Percentiles rank a stretch among this genome's conserved stretches.
Conservation (phyloP, 148 eudicot genomes). For the Pouteria glomerata region DNA sequence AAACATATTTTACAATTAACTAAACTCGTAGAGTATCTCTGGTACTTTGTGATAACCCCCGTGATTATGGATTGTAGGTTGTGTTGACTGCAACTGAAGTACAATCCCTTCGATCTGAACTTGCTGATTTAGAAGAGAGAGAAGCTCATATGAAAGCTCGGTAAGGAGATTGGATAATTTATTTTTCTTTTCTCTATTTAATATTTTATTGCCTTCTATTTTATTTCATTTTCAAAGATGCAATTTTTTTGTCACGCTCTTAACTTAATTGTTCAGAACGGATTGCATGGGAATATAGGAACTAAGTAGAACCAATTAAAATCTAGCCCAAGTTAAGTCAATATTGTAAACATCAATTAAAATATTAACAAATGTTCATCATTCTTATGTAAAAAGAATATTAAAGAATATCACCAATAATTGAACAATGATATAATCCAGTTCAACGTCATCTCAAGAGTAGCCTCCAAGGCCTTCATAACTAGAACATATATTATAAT, state of each 20-base stretch:
- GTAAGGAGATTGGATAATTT: conserved; percentile 35
- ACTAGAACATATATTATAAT: too few species aligned
- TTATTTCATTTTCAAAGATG: not conserved
- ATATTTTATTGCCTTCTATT: not conserved
- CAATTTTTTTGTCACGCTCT: not conserved
- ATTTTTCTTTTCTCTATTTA: not conserved
- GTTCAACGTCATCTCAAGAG: too few species aligned
- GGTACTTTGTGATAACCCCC: not conserved
- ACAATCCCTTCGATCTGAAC: conserved; percentile 73
- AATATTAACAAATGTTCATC: too few species aligned
- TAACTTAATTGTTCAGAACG: too few species aligned
- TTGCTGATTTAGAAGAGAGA: conserved; percentile 73
- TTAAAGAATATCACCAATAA: too few species aligned
- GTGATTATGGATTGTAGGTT: conserved; percentile 36
- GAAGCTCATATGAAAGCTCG: conserved; percentile 86
- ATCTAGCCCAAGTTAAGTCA: too few species aligned
- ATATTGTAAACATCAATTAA: too few species aligned
- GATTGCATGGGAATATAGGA: too few species aligned
- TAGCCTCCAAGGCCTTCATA: too few species aligned
- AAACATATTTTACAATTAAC: not conserved
- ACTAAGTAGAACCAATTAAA: too few species aligned
- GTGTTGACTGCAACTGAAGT: conserved; percentile 69
- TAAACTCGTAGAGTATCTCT: not conserved
- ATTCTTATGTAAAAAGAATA: too few species aligned
- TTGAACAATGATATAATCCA: too few species aligned